Evolutionary conservation across 352 stramenopile genomes (phyloP).

Genomic region (Phytopythium oedochilum): DNA sequence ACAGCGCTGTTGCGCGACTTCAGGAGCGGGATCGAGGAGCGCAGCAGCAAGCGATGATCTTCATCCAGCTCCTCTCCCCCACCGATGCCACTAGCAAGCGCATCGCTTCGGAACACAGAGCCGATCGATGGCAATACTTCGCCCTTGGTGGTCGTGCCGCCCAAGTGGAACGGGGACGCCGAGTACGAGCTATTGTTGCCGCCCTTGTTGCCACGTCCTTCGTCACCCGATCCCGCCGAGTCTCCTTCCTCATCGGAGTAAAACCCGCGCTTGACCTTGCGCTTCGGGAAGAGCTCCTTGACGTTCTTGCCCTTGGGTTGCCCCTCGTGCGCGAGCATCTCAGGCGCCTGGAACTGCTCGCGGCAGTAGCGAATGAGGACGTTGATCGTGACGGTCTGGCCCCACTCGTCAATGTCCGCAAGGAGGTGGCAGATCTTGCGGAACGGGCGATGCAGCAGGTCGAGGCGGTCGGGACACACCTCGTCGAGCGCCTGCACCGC

Average conservation of each 20-base stretch:
- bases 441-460: slow-evolving; percentile 94
- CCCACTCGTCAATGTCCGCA: slow-evolving; percentile 99
- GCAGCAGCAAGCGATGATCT: slow-evolving; percentile 95
- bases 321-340: slow-evolving; percentile 27
- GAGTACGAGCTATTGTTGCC: slow-evolving; percentile 15
- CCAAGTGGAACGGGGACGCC: slow-evolving; percentile 46
- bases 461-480: slow-evolving; percentile 93
- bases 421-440: slow-evolving; percentile 97
- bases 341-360: slow-evolving; percentile 92
- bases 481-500: slow-evolving; percentile 94
- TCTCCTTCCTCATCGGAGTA: slow-evolving; percentile 97
- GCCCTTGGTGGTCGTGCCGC: slow-evolving; percentile 17
- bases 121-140: slow-evolving; percentile 59
- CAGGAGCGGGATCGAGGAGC: slow-evolving; percentile 93
- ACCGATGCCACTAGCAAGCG: slow-evolving; percentile 59
- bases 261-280: slow-evolving; percentile 89
- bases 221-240: slow-evolving; percentile 67
- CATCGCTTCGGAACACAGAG: slow-evolving; percentile 72
- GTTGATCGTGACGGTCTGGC: slow-evolving; percentile 94
- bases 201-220: slow-evolving; percentile 21
- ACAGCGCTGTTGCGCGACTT: slow-evolving; percentile 97
- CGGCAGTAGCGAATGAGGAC: slow-evolving; percentile 95
- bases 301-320: slow-evolving; percentile 19
- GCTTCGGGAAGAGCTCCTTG: slow-evolving; percentile 59
- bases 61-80: slow-evolving; percentile 88